Percentiles rank a stretch among this genome's conserved stretches.
phyloP scores from a whole-genome alignment of 495 filamentous ascomycete genomes.

The Podospora tetraspora region DNA sequence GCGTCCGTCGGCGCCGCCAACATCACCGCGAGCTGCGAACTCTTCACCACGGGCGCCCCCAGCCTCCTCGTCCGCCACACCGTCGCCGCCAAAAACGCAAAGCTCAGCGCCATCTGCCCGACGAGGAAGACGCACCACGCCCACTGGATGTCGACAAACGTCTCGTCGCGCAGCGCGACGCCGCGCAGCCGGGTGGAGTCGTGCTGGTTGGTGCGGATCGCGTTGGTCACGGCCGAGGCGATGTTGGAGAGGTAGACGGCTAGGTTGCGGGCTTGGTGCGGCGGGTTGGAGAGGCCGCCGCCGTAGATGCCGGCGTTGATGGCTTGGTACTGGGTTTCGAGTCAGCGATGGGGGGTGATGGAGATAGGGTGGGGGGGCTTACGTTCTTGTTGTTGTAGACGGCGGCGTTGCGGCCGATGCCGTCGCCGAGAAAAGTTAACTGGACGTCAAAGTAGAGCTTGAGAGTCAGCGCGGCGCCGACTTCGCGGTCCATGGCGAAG shows the following conservation, averaged over 20 bases:
- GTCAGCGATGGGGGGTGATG: not conserved
- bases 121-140: conserved; percentile 8
- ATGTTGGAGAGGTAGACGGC: not conserved
- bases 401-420: not conserved
- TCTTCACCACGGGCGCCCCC: conserved; percentile 7
- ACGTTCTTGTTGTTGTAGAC: conserved; percentile 1
- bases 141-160: conserved; percentile 8
- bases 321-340: not conserved
- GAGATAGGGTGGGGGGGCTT: not conserved
- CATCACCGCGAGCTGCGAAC: conserved; percentile 9
- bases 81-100: conserved; percentile 4
- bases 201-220: not conserved
- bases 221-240: not conserved
- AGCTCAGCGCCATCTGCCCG: conserved; percentile 9
- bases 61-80: conserved; percentile 6
- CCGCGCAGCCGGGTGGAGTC: not conserved
- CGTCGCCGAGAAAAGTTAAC: not conserved
- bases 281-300: not conserved
- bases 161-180: not conserved
- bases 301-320: not conserved
- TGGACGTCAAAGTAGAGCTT: conserved; percentile 1
- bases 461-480: not conserved
- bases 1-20: conserved; percentile 2
- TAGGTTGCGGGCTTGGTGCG: not conserved
- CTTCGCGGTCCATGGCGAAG: not conserved